Evolutionary conservation across 805 yeast species (phyloP).

Genomic region (Myxozyma melibiosi): DNA sequence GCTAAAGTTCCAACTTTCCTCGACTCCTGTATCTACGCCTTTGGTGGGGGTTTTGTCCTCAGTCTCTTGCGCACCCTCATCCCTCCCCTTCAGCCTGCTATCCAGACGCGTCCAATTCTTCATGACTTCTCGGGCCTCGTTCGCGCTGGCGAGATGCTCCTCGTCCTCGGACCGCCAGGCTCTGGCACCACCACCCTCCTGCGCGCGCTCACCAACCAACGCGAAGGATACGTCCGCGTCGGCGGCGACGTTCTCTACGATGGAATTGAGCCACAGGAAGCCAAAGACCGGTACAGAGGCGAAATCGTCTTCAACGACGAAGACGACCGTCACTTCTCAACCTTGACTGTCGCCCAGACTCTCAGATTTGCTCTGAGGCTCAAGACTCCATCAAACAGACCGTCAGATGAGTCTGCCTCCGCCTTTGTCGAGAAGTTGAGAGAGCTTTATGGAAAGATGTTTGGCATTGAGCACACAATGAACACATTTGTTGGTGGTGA

Average conservation of each 20-base stretch:
- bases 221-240: constrained; percentile 37
- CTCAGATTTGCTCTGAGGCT: constrained; percentile 63
- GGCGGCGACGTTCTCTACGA: constrained; percentile 64
- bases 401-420: constrained; percentile 51
- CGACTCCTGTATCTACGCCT: constrained; percentile 13
- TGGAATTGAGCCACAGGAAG: constrained; percentile 60
- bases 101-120: constrained; percentile 35
- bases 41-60: constrained; percentile 16
- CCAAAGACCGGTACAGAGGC: constrained; percentile 64
- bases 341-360: constrained; percentile 67
- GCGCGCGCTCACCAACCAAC: constrained; percentile 59
- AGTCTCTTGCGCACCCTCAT: constrained; percentile 5
- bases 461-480: constrained; percentile 54
- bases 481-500: constrained; percentile 69
- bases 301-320: constrained; percentile 74
- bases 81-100: constrained; percentile 16
- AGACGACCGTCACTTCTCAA: constrained; percentile 68
- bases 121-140: constrained; percentile 46
- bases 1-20: constrained; percentile 17
- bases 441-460: constrained; percentile 57
- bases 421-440: constrained; percentile 60
- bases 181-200: constrained; percentile 52
- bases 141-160: constrained; percentile 66
- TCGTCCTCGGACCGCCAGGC: constrained; percentile 77
- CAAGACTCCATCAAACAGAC: constrained; percentile 64